Percentiles rank a stretch among this genome's conserved stretches.
Conservation (phyloP, 208 protist genomes). For the Acanthamoeba triangularis region DNA sequence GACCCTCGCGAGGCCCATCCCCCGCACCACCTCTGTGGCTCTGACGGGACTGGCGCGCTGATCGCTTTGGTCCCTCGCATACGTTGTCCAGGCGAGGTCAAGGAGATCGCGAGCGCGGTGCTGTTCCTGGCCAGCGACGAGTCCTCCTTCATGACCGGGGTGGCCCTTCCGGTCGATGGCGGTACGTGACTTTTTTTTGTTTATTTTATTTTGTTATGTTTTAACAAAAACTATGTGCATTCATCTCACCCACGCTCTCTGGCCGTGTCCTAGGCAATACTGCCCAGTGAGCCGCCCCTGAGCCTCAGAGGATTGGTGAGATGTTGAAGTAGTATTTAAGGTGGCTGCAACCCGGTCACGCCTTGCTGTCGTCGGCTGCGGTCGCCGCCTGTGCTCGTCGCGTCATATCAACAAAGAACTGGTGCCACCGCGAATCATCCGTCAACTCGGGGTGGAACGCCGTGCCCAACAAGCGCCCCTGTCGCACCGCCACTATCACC, state of each 20-base stretch:
- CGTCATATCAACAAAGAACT: conserved; percentile 70
- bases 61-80: background rate
- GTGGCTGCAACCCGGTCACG: background rate
- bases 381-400: background rate
- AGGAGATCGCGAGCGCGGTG: conserved; percentile 71
- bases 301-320: background rate
- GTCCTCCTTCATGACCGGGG: conserved; percentile 73
- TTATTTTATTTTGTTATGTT: background rate
- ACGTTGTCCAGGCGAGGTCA: background rate
- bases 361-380: background rate
- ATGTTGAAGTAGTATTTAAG: background rate
- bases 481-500: conserved; percentile 84
- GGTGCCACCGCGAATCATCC: conserved; percentile 47
- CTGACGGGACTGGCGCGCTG: background rate
- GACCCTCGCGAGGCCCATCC: background rate
- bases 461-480: conserved; percentile 76
- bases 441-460: conserved; percentile 84
- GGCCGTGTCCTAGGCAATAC: background rate
- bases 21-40: background rate
- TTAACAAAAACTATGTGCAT: background rate
- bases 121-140: conserved; percentile 76
- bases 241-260: background rate
- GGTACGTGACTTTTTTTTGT: background rate
- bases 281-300: background rate
- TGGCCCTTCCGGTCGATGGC: conserved; percentile 74